Conservation (phyloP, 345 rosid genomes). For the Chamaenerion angustifolium region DNA sequence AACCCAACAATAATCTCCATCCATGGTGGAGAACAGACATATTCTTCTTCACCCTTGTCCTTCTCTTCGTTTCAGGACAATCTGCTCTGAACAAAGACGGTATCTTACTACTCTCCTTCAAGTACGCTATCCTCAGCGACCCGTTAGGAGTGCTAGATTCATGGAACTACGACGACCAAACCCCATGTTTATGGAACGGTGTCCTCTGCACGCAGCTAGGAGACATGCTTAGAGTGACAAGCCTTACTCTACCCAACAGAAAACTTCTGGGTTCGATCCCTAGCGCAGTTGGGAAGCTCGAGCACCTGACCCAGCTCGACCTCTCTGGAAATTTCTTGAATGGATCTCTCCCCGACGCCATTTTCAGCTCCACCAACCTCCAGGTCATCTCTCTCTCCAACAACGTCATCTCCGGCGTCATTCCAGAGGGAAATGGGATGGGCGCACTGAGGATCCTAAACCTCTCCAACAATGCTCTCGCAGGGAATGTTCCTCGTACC, state of each 20-base stretch:
- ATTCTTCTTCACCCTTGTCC: slow-evolving; percentile 1
- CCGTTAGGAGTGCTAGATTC: slow-evolving; percentile 8
- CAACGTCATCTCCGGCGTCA: slow-evolving; percentile 24
- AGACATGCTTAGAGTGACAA: slow-evolving; percentile 8
- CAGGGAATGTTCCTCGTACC: slow-evolving; percentile 43
- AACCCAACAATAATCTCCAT: slow-evolving; percentile 9
- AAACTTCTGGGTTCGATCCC: slow-evolving; percentile 15
- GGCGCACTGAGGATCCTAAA: slow-evolving; percentile 36
- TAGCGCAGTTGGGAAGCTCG: slow-evolving; percentile 6
- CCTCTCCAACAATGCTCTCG: slow-evolving; percentile 64
- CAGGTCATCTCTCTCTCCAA: slow-evolving; percentile 9
- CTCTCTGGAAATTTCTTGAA: slow-evolving; percentile 12
- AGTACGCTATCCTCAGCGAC: slow-evolving; percentile 12
- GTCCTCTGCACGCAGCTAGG: slow-evolving; percentile 9
- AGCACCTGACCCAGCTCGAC: slow-evolving; percentile 11
- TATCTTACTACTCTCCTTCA: slow-evolving; percentile 12
- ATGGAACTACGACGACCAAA: slow-evolving; percentile 14
- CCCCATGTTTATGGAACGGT: slow-evolving; percentile 16
- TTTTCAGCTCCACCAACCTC: slow-evolving; percentile 10
- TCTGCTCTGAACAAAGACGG: slow-evolving; percentile 9
- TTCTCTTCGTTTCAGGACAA: neutral
- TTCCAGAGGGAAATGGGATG: slow-evolving; percentile 25
- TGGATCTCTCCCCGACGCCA: slow-evolving; percentile 10
- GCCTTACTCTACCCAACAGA: slow-evolving; percentile 8
- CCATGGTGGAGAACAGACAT: slow-evolving; percentile 5